Conservation (phyloP, 768 basidiomycete species). For the Leccinum barrowsii region DNA sequence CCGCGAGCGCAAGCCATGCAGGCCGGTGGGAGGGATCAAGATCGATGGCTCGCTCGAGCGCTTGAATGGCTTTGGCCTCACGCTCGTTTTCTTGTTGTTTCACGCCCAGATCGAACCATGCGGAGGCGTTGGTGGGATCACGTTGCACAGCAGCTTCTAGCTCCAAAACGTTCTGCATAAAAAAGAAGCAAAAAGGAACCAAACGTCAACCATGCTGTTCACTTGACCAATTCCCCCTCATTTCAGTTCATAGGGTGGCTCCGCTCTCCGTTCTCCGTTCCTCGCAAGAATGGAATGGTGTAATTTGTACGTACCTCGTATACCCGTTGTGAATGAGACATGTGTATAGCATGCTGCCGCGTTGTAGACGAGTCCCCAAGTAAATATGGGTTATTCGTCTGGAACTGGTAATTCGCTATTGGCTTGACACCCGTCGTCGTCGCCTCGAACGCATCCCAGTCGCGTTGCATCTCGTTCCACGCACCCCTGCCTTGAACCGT, state of each 20-base stretch:
- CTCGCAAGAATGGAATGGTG: constrained; percentile 10
- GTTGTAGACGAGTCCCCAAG: constrained; percentile 52
- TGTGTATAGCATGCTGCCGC: constrained; percentile 42
- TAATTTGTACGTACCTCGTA: constrained; percentile 38
- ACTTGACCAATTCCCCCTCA: not conserved
- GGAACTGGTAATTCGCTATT: constrained; percentile 64
- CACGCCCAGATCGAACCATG: constrained; percentile 92
- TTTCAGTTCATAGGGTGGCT: constrained; percentile 2
- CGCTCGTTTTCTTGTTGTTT: constrained; percentile 98
- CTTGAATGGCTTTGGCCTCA: constrained; percentile 84
- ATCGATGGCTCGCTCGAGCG: constrained; percentile 74
- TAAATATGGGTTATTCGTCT: constrained; percentile 74
- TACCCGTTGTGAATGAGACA: constrained; percentile 24
- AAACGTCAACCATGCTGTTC: constrained; percentile 16
- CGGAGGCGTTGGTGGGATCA: constrained; percentile 61
- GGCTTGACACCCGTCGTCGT: constrained; percentile 60
- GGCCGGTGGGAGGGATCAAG: constrained; percentile 74
- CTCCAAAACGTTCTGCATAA: constrained; percentile 73
- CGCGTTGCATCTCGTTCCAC: constrained; percentile 69
- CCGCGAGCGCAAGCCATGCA: constrained; percentile 87
- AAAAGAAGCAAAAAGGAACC: constrained; percentile 10
- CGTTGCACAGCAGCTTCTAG: constrained; percentile 87
- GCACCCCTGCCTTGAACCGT: constrained; percentile 23
- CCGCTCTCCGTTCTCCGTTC: constrained; percentile 9
- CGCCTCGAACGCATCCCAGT: constrained; percentile 83